phyloP scores from a whole-genome alignment of 2,329 filamentous ascomycete species.

The Albophoma yamanashiensis region DNA sequence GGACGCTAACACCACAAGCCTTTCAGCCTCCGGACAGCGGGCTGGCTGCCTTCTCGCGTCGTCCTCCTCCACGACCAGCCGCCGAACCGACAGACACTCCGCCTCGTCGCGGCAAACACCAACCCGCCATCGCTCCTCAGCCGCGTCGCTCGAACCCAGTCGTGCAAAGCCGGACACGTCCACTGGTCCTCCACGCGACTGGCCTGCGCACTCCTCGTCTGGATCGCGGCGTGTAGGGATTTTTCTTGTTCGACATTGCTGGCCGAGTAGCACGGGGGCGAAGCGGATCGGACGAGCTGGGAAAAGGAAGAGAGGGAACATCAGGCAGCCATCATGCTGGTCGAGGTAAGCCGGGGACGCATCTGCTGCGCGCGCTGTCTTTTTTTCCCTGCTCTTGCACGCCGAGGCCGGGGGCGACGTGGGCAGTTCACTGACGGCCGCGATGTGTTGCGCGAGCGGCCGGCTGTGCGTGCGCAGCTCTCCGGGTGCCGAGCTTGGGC shows the following conservation, averaged over 20 bases:
- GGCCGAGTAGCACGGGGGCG: neutral
- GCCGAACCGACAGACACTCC: neutral
- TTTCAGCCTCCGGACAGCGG: neutral
- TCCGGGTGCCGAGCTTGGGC: neutral
- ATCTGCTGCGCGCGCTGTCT: neutral
- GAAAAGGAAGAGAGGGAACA: slow-evolving; percentile 6
- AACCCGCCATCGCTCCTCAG: slow-evolving; percentile 3
- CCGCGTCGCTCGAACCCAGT: slow-evolving; percentile 3
- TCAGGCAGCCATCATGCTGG: slow-evolving; percentile 19
- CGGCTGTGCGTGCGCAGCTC: neutral
- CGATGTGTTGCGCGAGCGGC: neutral
- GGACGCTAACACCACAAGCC: neutral
- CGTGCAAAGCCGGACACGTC: neutral
- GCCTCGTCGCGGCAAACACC: slow-evolving; percentile 1
- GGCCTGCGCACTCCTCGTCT: neutral
- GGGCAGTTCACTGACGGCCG: neutral
- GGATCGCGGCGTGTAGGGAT: slow-evolving; percentile 1
- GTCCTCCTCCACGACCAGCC: neutral
- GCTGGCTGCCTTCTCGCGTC: neutral
- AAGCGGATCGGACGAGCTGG: neutral
- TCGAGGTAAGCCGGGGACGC: slow-evolving; percentile 20
- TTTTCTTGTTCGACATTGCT: neutral
- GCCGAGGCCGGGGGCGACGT: neutral
- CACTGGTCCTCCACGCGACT: neutral
- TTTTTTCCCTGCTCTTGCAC: neutral